phyloP scores from a whole-genome alignment of 495 filamentous ascomycete genomes.

The Penicillium verhagenii region DNA sequence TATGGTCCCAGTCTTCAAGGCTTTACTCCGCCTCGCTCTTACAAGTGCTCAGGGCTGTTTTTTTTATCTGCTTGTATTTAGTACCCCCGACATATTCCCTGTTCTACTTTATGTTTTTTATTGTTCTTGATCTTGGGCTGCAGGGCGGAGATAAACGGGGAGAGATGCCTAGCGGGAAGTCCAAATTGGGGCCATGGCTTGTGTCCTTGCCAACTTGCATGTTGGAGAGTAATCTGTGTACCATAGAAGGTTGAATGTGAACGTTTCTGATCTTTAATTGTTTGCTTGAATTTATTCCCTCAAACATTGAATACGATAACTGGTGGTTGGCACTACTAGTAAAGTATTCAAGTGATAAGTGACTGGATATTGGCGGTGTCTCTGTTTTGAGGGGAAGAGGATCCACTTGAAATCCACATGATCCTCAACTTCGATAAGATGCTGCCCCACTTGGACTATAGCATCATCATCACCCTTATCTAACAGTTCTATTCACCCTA shows the following conservation, averaged over 20 bases:
- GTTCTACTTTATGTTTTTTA: constrained; percentile 21
- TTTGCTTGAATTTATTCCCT: no score
- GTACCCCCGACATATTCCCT: constrained; percentile 30
- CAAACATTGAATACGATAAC: no score
- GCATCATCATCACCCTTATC: constrained; percentile 8
- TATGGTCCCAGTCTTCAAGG: constrained; percentile 15
- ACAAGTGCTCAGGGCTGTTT: constrained; percentile 15
- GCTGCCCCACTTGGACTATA: constrained; percentile 10
- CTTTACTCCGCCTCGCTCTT: constrained; percentile 15
- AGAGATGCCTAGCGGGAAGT: constrained; percentile 9
- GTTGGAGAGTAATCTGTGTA: constrained; percentile 33
- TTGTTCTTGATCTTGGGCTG: constrained; percentile 17
- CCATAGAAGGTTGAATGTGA: constrained; percentile 31
- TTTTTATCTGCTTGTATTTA: constrained; percentile 41
- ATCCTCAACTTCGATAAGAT: constrained; percentile 4
- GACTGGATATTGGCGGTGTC: no score
- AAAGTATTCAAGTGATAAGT: background rate
- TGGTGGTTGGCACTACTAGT: background rate
- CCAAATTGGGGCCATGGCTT: constrained; percentile 13
- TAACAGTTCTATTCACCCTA: background rate
- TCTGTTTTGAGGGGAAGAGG: background rate
- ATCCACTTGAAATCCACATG: constrained; percentile 1
- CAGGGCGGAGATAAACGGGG: constrained; percentile 18
- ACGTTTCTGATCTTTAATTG: constrained; percentile 4
- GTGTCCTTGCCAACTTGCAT: constrained; percentile 15